These are phyloP conservation scores for Hyphodiscus hymeniophilus DNA, from an alignment of 495 filamentous ascomycete genomes.

Conservation along the genomic window DNA sequence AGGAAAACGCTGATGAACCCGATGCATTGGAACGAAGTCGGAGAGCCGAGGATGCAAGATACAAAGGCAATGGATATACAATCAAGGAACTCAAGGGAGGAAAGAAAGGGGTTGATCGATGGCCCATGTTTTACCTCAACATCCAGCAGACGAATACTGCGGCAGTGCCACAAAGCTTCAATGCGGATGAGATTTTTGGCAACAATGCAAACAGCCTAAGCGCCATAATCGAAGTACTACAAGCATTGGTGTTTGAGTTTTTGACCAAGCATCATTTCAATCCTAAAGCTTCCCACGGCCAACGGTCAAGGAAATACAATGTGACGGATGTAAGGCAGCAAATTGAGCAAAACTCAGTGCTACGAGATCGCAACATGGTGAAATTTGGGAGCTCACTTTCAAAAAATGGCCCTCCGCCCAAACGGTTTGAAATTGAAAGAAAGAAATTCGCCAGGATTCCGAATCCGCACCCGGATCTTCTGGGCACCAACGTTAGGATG, in stretches of 20 bases:
- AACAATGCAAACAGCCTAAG: slow-evolving; percentile 29
- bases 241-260: slow-evolving; percentile 57
- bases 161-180: background rate
- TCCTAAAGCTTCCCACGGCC: slow-evolving; percentile 1
- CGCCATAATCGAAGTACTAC: slow-evolving; percentile 49
- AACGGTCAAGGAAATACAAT: background rate
- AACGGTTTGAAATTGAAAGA: background rate
- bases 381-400: background rate
- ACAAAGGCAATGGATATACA: slow-evolving; percentile 43
- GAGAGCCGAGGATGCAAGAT: slow-evolving; percentile 31
- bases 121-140: slow-evolving; percentile 85
- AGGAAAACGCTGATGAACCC: slow-evolving; percentile 36
- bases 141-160: slow-evolving; percentile 38
- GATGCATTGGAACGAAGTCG: slow-evolving; percentile 28
- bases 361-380: background rate
- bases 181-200: slow-evolving; percentile 28
- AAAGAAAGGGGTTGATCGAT: slow-evolving; percentile 65
- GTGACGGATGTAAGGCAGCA: background rate
- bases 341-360: background rate
- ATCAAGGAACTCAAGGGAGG: slow-evolving; percentile 45
- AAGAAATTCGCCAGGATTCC: background rate
- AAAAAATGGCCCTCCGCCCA: background rate
- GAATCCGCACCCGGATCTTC: slow-evolving; percentile 15
- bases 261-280: slow-evolving; percentile 55
- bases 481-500: slow-evolving; percentile 25